These are phyloP conservation scores for Populus simonii DNA, from an alignment of 345 rosid genomes.

Conservation along the genomic window DNA sequence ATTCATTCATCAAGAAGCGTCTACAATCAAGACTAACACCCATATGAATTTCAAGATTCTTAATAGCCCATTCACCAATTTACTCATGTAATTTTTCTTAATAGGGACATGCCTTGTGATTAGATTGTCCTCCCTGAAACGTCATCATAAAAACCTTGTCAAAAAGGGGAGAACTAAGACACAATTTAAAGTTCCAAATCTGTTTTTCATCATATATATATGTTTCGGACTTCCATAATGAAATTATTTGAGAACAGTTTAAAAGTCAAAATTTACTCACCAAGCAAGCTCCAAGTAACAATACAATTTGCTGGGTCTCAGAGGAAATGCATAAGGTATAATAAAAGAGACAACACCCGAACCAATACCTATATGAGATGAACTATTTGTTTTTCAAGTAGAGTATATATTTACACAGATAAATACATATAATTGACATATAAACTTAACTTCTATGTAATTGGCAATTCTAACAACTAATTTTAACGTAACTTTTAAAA, in stretches of 20 bases:
- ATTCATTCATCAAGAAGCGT: too few species aligned
- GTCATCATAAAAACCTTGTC: conserved; percentile 19
- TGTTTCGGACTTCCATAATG: neutral
- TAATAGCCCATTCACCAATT: too few species aligned
- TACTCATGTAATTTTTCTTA: too few species aligned
- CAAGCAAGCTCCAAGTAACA: neutral
- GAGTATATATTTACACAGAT: too few species aligned
- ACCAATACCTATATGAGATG: neutral
- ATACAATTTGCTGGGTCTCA: neutral
- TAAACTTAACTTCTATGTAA: too few species aligned
- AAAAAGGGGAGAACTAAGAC: too few species aligned
- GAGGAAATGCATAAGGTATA: neutral
- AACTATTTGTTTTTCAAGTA: too few species aligned
- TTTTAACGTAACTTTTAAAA: too few species aligned
- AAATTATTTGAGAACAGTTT: neutral
- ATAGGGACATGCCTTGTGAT: conserved; percentile 46
- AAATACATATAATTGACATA: too few species aligned
- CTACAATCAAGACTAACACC: too few species aligned
- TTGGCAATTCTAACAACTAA: too few species aligned
- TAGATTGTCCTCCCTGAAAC: conserved; percentile 55
- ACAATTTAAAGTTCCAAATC: neutral
- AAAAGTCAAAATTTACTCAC: conserved; percentile 27
- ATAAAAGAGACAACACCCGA: neutral
- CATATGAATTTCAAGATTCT: too few species aligned
- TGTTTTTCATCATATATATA: neutral